Conservation (phyloP, 2,329 filamentous ascomycete species). For the Ceratocystis ficicola region DNA sequence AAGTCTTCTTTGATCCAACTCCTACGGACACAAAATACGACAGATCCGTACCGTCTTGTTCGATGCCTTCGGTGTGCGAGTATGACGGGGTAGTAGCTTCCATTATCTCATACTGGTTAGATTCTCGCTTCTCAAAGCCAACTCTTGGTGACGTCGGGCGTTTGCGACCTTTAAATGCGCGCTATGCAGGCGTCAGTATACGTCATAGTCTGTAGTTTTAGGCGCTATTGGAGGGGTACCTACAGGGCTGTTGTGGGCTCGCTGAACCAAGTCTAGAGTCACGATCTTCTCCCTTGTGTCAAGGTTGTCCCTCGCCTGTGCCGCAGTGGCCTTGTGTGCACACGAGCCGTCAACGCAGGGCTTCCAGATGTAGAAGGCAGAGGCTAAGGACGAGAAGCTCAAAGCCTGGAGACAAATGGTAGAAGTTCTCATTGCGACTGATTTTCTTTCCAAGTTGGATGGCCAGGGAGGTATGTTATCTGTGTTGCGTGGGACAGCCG, state of each 20-base stretch:
- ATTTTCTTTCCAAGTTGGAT: background rate
- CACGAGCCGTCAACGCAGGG: constrained; percentile 22
- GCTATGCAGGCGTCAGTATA: constrained; percentile 1
- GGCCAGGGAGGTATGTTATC: background rate
- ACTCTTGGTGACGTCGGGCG: constrained; percentile 21
- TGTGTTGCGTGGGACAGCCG: background rate
- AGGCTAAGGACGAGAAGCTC: constrained; percentile 12
- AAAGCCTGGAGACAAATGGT: constrained; percentile 14
- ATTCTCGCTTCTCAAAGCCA: constrained; percentile 29
- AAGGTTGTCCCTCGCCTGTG: constrained; percentile 1
- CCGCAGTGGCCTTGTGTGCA: constrained; percentile 13
- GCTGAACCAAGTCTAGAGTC: constrained; percentile 15
- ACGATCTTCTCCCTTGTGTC: background rate
- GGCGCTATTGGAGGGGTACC: background rate
- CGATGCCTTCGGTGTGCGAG: constrained; percentile 41
- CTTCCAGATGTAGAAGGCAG: constrained; percentile 23
- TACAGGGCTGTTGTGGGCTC: constrained; percentile 16
- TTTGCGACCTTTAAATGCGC: background rate
- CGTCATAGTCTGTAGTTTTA: constrained; percentile 12
- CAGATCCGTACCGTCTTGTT: constrained; percentile 54
- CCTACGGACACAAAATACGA: constrained; percentile 50
- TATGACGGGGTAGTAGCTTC: constrained; percentile 36
- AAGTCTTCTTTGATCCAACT: constrained; percentile 43
- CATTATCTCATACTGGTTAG: constrained; percentile 38
- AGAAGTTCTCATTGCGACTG: constrained; percentile 11